Evolutionary conservation across 1,139 yeast species (phyloP), one percentile per base, ranked within the genome.

Genomic region (Oligophagozyma castellii): DNA sequence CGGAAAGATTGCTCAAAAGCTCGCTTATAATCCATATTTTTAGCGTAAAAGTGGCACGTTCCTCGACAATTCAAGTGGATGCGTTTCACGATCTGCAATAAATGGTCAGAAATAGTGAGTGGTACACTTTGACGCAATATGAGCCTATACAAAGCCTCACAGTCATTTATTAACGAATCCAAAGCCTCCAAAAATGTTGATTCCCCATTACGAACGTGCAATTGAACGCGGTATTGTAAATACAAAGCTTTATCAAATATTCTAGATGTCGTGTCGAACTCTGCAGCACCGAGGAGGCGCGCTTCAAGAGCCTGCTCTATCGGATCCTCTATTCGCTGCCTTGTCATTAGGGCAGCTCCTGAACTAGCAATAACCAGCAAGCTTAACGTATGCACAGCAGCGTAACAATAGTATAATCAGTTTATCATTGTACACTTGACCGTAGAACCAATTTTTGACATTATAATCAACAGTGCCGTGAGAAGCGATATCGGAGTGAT

Each of bases 151-250:
- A 47, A 12, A 24, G 32, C 35, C 12, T 32, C 29, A 27, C 47
- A 35, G 14, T 48, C 51, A 12, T 29, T 33, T n/a, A 39, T 25
- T 27, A 51, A 26, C 7, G 20, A 7, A 18, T 7, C 7, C 7
- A 10, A 42, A 3, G 35, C 40, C 4, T 35, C 35, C 14, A 23
- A 12, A 22, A 24, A 14, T 8, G 12, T n/a, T 5, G 15, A 24
- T 2, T 16, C 18, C 3, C 26, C 29, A 5, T 40, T 40, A 29
- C 42, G 38, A 16, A 37, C 27, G 34, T 50, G 53, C 28, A 37
- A 46, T 23, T 47, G 47, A 2, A 43, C 28, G 22, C 52, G 34
- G 28, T 45, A 48, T 24, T 50, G 55, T 20, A 51, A 29, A 11
- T 42, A 31, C 27, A 51, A 27, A 2, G 44, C 40, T 5, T 36